These are phyloP conservation scores for Anthoceros angustus DNA, from an alignment of 225 moss, liverwort and hornwort species.

Conservation along the genomic window DNA sequence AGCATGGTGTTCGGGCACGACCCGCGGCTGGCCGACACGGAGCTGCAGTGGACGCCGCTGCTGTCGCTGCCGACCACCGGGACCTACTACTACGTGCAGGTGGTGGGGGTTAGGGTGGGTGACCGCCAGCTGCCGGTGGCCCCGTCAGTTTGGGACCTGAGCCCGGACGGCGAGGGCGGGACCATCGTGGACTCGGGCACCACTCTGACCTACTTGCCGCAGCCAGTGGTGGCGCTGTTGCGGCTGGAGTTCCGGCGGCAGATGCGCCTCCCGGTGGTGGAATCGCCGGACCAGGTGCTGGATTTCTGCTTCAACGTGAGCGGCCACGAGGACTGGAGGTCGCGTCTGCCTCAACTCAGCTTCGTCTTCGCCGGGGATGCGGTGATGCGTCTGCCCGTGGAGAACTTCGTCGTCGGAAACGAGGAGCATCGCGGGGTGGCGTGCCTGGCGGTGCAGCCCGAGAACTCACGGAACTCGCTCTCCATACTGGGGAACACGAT, in stretches of 20 bases:
- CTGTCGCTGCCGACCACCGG: conserved; percentile 17
- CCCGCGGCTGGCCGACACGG: conserved; percentile 11
- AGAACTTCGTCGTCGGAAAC: background rate
- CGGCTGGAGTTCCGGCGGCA: background rate
- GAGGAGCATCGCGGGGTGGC: background rate
- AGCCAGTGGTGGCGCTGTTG: background rate
- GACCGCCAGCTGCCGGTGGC: conserved; percentile 20
- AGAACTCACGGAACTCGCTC: background rate
- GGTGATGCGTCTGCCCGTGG: background rate
- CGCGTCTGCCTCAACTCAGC: background rate
- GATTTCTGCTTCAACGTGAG: conserved; percentile 5
- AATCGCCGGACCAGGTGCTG: background rate
- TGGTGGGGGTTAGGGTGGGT: conserved; percentile 24
- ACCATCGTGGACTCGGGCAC: conserved; percentile 44
- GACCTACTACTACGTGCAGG: conserved; percentile 33
- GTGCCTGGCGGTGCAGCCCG: background rate
- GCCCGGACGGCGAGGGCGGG: conserved; percentile 31
- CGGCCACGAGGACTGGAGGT: background rate
- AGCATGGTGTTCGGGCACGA: conserved; percentile 31
- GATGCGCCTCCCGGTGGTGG: background rate
- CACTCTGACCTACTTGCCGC: conserved; percentile 33
- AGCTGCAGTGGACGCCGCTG: conserved; percentile 33
- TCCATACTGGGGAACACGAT: background rate
- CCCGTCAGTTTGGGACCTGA: conserved; percentile 17
- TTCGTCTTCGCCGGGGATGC: background rate